Conservation (phyloP, 805 yeast species). For the Henningerozyma blattae region DNA sequence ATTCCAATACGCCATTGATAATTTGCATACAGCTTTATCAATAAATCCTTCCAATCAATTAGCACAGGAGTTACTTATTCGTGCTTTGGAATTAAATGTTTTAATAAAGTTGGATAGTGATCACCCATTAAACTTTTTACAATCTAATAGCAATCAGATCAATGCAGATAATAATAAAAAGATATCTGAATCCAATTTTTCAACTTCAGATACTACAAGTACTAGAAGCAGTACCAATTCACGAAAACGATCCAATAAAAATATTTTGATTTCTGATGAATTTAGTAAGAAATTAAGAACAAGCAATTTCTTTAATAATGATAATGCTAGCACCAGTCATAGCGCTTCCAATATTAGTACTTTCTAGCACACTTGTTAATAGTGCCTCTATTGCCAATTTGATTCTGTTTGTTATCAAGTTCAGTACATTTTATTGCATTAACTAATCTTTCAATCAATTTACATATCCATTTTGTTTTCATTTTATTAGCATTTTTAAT, state of each 20-base stretch:
- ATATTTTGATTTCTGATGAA: not conserved
- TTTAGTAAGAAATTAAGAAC: slow-evolving; percentile 2
- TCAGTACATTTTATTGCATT: too few relatives aligned
- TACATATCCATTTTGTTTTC: too few relatives aligned
- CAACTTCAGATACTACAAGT: not conserved
- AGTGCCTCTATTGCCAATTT: too few relatives aligned
- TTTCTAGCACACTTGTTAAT: too few relatives aligned
- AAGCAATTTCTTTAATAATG: not conserved
- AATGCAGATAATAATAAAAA: not conserved
- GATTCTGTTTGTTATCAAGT: too few relatives aligned
- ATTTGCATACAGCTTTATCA: slow-evolving; percentile 71
- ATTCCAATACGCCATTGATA: slow-evolving; percentile 54
- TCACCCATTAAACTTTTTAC: slow-evolving; percentile 14
- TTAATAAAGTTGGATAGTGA: slow-evolving; percentile 16
- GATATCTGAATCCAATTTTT: not conserved
- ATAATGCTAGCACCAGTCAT: too few relatives aligned
- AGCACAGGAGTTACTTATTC: slow-evolving; percentile 65
- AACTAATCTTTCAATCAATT: too few relatives aligned
- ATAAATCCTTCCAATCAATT: slow-evolving; percentile 71
- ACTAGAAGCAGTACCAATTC: not conserved
- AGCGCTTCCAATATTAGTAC: too few relatives aligned
- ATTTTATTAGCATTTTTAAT: too few relatives aligned
- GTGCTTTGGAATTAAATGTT: slow-evolving; percentile 60
- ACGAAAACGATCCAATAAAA: not conserved
- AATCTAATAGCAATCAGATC: slow-evolving; percentile 6